Conservation (phyloP, 2,329 filamentous ascomycete genomes). For the Trichophyton schoenleinii region DNA sequence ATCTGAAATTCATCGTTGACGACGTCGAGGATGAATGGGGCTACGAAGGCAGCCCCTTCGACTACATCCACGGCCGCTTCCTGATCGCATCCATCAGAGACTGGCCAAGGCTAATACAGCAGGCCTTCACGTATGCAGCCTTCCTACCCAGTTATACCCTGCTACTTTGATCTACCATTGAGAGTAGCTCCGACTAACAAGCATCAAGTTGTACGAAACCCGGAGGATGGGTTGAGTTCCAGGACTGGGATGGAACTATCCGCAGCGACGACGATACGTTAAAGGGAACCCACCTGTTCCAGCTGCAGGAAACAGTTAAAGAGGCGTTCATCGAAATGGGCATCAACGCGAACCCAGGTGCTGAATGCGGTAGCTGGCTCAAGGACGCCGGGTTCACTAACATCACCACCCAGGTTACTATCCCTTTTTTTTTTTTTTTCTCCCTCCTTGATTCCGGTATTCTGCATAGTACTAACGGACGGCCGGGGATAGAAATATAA, state of each 20-base stretch:
- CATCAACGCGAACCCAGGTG: slow-evolving; percentile 5
- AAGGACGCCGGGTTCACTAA: slow-evolving; percentile 19
- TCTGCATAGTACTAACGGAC: background rate
- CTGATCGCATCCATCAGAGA: slow-evolving; percentile 45
- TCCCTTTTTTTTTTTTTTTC: slow-evolving; percentile 4
- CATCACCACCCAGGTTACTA: slow-evolving; percentile 11
- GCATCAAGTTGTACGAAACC: slow-evolving; percentile 19
- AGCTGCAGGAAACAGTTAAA: slow-evolving; percentile 2
- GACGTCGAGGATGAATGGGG: slow-evolving; percentile 48
- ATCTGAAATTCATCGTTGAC: slow-evolving; percentile 45
- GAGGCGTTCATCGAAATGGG: slow-evolving; percentile 3
- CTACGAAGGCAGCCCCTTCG: slow-evolving; percentile 43
- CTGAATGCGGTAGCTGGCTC: slow-evolving; percentile 15
- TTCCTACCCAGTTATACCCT: too few relatives aligned
- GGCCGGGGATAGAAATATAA: background rate
- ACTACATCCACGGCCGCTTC: slow-evolving; percentile 50
- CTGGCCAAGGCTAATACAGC: slow-evolving; percentile 35
- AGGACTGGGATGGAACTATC: slow-evolving; percentile 23
- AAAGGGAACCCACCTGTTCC: slow-evolving; percentile 4
- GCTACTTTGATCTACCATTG: too few relatives aligned
- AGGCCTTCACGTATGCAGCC: background rate
- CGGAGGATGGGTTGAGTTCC: slow-evolving; percentile 33
- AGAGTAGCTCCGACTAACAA: background rate
- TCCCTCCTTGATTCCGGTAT: too few relatives aligned
- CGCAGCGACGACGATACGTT: slow-evolving; percentile 22